These are phyloP conservation scores for Desmodesmus armatus DNA, from an alignment of 139 green algal species.

Conservation along the genomic window DNA sequence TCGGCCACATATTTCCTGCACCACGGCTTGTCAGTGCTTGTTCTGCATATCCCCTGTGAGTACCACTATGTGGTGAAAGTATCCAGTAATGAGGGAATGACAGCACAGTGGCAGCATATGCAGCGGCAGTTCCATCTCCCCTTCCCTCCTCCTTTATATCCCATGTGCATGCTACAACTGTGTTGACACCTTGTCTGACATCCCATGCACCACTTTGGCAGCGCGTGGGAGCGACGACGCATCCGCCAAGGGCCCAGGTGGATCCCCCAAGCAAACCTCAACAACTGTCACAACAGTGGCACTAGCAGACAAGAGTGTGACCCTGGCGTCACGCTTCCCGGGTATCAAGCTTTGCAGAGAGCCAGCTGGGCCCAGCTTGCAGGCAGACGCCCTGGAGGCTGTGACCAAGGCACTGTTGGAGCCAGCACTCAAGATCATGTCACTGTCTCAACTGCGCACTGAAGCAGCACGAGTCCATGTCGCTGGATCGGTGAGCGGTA, in stretches of 20 bases:
- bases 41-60: no score
- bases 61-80: no score
- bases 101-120: no score
- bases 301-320: background rate
- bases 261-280: background rate
- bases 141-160: no score
- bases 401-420: background rate
- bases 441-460: background rate
- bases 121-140: no score
- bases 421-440: background rate
- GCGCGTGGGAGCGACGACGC: background rate
- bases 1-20: no score
- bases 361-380: background rate
- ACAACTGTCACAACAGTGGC: background rate
- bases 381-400: background rate
- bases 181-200: no score
- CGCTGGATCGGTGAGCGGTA: background rate
- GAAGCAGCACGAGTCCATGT: background rate
- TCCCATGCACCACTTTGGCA: no score
- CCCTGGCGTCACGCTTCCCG: background rate
- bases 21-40: no score
- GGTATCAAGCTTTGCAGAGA: background rate
- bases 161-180: no score
- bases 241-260: background rate
- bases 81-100: no score